These are phyloP conservation scores for Fusarium piperis DNA, from an alignment of 2,329 filamentous ascomycete genomes.

Conservation along the genomic window DNA sequence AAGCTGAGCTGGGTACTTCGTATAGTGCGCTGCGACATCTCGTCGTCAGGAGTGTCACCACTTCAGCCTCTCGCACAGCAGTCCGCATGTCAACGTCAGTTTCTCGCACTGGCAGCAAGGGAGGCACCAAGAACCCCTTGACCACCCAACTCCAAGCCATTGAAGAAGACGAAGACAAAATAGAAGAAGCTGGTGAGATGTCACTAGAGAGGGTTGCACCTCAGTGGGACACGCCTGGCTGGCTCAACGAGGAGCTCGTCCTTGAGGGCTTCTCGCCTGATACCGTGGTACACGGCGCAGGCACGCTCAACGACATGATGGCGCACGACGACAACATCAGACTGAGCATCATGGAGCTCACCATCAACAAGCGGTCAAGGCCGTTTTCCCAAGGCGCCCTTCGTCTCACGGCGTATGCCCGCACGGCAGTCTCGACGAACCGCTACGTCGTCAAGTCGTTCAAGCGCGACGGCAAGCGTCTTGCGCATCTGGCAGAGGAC, in stretches of 20 bases:
- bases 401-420: conserved; percentile 49
- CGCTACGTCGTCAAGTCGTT: conserved; percentile 50
- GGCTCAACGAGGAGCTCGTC: conserved; percentile 11
- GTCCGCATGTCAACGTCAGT: conserved; percentile 18
- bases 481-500: conserved; percentile 48
- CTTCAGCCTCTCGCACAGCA: conserved; percentile 17
- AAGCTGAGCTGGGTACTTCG: conserved; percentile 3
- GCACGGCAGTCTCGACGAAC: conserved; percentile 39
- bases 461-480: conserved; percentile 25
- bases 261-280: conserved; percentile 44
- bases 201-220: background rate
- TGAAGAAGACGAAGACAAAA: conserved; percentile 10
- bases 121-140: background rate
- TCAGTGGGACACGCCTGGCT: background rate
- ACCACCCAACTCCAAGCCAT: conserved; percentile 11
- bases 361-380: conserved; percentile 42
- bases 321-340: conserved; percentile 47
- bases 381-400: conserved; percentile 45
- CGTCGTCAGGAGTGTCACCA: conserved; percentile 20
- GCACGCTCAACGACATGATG: conserved; percentile 50
- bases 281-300: conserved; percentile 35
- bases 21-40: conserved; percentile 14
- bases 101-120: conserved; percentile 14
- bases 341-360: conserved; percentile 46
- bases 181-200: background rate